Base-by-base conservation (phyloP, 805 yeast genomes). In the Schwanniomyces vanrijiae region DNA sequence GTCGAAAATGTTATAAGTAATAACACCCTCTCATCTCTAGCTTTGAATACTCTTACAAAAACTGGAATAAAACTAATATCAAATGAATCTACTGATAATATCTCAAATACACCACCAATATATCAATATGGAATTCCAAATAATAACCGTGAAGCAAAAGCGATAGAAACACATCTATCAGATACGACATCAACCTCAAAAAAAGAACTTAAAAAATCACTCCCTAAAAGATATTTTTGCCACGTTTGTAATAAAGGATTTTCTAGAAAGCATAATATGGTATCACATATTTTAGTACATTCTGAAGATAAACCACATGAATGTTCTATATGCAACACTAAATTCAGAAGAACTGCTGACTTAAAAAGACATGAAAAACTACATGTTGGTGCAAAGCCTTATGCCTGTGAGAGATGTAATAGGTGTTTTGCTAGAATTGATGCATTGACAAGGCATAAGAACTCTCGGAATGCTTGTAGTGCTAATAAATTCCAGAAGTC, bases 361-460 rank as follows among this genome's bases (percentile, higher is more conserved):
- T 71, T 88, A 56, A 86, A 82, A 57, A 75, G 96, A 44, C 96
- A 88, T 58, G 80, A 78, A 47, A 84, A 84, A 62, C 71, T 84
- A 29, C 96, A 88, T 59, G 79, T 90, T 0, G 92, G 92, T 19
- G 89, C 82, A 53, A 83, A 79, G 60, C 91, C 92, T 1, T 83
- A 68, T 59, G 65, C 60, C 37, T 88, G 95, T 61, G 66, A 66
- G 16, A 69, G 70, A 40, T 88, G 95, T 66, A 77, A 78, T 13
- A 73, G 86, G 40, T 67, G 73, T 37, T 88, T 88, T 65, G 88
- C 92, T 1, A 68, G 96, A 28, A 82, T 83, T 1, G 96, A 88
- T 63, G 90, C 95, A 0, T 70, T 88, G 22, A 76, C 82, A 3
- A 71, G 96, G 50, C 96, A 88, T 59, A 68, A 71, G 39, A 81